A percentile compares a stretch with the other conserved stretches of the same genome.
These are phyloP conservation scores for Chrysosporium queenslandicum DNA, from an alignment of 2,329 filamentous ascomycete genomes.

Conservation along the genomic window DNA sequence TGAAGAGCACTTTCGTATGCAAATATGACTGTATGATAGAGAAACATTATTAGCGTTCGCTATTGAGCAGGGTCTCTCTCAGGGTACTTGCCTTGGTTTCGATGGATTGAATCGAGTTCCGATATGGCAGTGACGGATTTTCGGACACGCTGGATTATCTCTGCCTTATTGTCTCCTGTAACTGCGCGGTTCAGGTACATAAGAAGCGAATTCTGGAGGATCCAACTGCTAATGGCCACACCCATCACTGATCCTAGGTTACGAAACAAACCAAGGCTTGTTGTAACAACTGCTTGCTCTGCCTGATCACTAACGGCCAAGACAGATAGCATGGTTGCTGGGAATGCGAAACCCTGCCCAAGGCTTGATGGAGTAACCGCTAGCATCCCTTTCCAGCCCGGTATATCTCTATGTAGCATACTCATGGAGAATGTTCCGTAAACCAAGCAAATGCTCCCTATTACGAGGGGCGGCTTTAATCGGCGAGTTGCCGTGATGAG, in stretches of 20 bases:
- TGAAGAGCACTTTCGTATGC: constrained; percentile 32
- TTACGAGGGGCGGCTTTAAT: constrained; percentile 50
- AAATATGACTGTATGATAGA: constrained; percentile 24
- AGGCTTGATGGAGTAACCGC: constrained; percentile 48
- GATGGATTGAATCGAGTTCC: constrained; percentile 38
- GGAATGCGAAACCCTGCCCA: constrained; percentile 56
- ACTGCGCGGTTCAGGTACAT: constrained; percentile 52
- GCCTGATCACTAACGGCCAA: constrained; percentile 50
- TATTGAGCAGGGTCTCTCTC: background rate
- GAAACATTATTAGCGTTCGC: constrained; percentile 12
- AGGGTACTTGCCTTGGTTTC: constrained; percentile 36
- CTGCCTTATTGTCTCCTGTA: constrained; percentile 47
- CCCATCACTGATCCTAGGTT: constrained; percentile 63
- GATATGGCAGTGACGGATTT: constrained; percentile 42
- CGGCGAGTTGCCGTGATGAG: constrained; percentile 51
- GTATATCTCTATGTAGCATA: constrained; percentile 43
- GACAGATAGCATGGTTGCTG: constrained; percentile 53
- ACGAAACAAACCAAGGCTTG: constrained; percentile 61
- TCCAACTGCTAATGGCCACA: constrained; percentile 59
- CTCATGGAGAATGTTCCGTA: constrained; percentile 44
- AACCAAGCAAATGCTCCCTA: constrained; percentile 43
- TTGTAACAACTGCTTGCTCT: constrained; percentile 59
- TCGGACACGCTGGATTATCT: constrained; percentile 42
- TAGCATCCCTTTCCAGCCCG: constrained; percentile 45
- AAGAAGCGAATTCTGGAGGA: constrained; percentile 61